Percentiles rank a stretch among this genome's conserved stretches.
Conservation (phyloP, 352 stramenopile genomes). For the Globisporangium mamillatum region DNA sequence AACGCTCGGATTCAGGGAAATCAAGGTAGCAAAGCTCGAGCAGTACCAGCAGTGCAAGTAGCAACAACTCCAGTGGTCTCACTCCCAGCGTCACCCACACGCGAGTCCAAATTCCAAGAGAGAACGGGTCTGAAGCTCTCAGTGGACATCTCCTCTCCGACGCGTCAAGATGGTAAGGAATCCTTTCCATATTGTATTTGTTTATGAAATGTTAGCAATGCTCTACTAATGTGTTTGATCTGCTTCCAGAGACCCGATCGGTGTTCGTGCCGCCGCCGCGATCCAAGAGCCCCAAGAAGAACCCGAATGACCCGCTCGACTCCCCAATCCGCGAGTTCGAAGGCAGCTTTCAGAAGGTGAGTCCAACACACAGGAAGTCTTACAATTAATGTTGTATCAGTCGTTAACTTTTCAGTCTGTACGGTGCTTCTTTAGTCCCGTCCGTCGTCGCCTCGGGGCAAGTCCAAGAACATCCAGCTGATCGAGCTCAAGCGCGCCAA, state of each 20-base stretch:
- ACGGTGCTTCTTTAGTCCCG: slow-evolving; percentile 31
- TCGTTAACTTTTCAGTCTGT: too few relatives aligned
- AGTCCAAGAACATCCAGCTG: slow-evolving; percentile 71
- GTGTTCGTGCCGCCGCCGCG: slow-evolving; percentile 54
- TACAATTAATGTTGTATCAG: too few relatives aligned
- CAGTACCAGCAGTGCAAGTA: neutral
- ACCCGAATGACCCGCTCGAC: slow-evolving; percentile 12
- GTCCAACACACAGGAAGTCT: too few relatives aligned
- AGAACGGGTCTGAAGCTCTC: slow-evolving; percentile 52
- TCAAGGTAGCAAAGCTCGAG: too few relatives aligned
- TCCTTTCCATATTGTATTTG: neutral
- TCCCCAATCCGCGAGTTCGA: slow-evolving; percentile 14
- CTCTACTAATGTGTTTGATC: slow-evolving; percentile 5
- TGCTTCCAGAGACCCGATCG: slow-evolving; percentile 30
- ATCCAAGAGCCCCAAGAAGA: slow-evolving; percentile 29
- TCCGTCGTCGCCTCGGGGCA: slow-evolving; percentile 64
- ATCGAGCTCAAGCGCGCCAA: slow-evolving; percentile 81
- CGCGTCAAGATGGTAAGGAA: slow-evolving; percentile 40
- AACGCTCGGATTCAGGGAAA: neutral
- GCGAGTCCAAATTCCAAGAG: slow-evolving; percentile 47
- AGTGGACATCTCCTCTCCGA: slow-evolving; percentile 42
- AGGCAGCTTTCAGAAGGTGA: slow-evolving; percentile 61
- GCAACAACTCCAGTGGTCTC: slow-evolving; percentile 11
- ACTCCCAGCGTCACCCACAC: slow-evolving; percentile 16
- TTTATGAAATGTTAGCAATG: neutral